These are phyloP conservation scores for Solanum dulcamara DNA, from an alignment of 257 asterid species.

Conservation along the genomic window DNA sequence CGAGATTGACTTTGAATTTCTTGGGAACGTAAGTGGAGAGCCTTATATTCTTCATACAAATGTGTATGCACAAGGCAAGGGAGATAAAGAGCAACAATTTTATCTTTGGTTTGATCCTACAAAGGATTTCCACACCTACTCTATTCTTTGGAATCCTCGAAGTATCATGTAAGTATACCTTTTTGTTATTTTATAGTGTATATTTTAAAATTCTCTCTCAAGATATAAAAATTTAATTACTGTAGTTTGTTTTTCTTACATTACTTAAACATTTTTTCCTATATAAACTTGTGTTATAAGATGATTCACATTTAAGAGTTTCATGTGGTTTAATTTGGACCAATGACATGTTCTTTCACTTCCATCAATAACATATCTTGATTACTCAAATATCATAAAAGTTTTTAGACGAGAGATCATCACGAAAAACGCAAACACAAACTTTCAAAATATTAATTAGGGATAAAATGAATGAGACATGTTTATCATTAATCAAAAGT, in stretches of 20 bases:
- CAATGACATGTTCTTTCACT: not conserved
- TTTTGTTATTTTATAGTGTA: not conserved
- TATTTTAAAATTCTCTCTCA: not conserved
- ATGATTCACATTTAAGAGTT: not conserved
- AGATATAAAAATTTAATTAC: not conserved
- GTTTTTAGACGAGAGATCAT: not conserved
- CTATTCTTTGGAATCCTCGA: constrained; percentile 49
- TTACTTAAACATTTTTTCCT: not conserved
- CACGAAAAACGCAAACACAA: not conserved
- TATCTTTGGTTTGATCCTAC: constrained; percentile 54
- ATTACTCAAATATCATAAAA: not conserved
- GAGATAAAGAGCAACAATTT: constrained; percentile 38
- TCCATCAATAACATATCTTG: not conserved
- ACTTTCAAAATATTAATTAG: not conserved
- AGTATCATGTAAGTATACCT: constrained; percentile 32
- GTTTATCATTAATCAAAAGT: not conserved
- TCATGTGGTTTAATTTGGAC: not conserved
- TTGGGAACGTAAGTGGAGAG: constrained; percentile 41
- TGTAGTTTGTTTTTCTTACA: not conserved
- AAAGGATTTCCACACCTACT: constrained; percentile 45
- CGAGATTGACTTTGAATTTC: constrained; percentile 51
- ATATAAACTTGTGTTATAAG: not conserved
- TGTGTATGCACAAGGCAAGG: constrained; percentile 38
- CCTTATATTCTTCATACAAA: constrained; percentile 50
- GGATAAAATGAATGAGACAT: not conserved